These are phyloP conservation scores for Yamadazyma taylorii DNA, from an alignment of 1,139 yeast species.

Conservation along the genomic window DNA sequence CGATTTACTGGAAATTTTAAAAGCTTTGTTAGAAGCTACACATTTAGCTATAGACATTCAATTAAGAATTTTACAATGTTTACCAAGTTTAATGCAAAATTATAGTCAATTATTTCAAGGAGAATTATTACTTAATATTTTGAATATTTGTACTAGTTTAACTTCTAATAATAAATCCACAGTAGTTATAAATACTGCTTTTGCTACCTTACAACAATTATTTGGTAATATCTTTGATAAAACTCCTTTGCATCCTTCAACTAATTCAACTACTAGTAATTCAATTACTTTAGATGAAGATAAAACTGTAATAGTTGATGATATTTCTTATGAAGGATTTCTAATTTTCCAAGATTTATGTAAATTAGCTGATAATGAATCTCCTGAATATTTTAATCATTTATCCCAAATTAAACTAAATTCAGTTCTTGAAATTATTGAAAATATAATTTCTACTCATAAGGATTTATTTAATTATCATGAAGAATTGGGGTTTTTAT, in stretches of 20 bases:
- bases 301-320: constrained; percentile 33
- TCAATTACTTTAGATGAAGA: constrained; percentile 5
- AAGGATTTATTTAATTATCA: constrained; percentile 54
- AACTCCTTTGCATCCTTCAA: constrained; percentile 20
- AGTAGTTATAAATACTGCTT: constrained; percentile 86
- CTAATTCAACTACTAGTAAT: constrained; percentile 2
- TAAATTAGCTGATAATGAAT: constrained; percentile 58
- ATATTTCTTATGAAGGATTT: constrained; percentile 67
- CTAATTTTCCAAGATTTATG: constrained; percentile 72
- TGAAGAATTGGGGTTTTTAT: constrained; percentile 61
- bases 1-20: constrained; percentile 55
- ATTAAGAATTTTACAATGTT: constrained; percentile 78
- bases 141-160: constrained; percentile 69
- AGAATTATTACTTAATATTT: constrained; percentile 53
- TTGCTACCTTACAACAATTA: constrained; percentile 88
- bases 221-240: constrained; percentile 75
- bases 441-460: constrained; percentile 63
- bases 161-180: constrained; percentile 69
- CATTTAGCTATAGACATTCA: constrained; percentile 81
- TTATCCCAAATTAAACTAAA: constrained; percentile 57
- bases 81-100: constrained; percentile 71
- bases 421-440: constrained; percentile 78
- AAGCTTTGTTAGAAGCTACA: constrained; percentile 71
- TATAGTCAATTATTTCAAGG: constrained; percentile 61
- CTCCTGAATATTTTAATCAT: constrained; percentile 49